Percentiles rank a stretch among this genome's conserved stretches.
These are phyloP conservation scores for Cercophora scortea DNA, from an alignment of 495 filamentous ascomycete genomes.

Conservation along the genomic window DNA sequence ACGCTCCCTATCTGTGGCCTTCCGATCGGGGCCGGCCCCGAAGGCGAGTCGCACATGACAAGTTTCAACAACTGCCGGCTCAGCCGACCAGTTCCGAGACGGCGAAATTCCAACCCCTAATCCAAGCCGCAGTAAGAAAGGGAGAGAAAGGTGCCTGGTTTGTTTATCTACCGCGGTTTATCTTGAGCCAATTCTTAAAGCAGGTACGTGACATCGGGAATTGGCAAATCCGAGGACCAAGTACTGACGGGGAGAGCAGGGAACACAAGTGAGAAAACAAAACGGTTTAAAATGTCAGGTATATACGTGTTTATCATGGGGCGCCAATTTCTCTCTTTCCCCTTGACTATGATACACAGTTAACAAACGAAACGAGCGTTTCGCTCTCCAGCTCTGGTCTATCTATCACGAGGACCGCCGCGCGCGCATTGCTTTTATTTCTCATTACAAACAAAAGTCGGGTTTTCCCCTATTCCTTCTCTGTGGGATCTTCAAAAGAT, in stretches of 20 bases:
- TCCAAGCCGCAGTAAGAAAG: background rate
- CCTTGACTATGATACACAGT: conserved; percentile 1
- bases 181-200: too few species aligned
- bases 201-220: too few species aligned
- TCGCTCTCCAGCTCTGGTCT: background rate
- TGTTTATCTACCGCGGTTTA: too few species aligned
- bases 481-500: conserved; percentile 10
- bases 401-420: background rate
- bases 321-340: background rate
- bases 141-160: background rate
- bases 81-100: background rate
- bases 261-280: too few species aligned
- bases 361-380: background rate
- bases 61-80: conserved; percentile 14
- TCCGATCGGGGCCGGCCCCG: conserved; percentile 36
- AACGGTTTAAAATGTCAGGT: background rate
- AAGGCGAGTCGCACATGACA: conserved; percentile 20
- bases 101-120: conserved; percentile 1
- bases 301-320: background rate
- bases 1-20: conserved; percentile 16
- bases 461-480: background rate
- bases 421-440: background rate
- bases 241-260: too few species aligned
- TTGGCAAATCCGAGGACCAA: too few species aligned
- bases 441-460: background rate